Evolutionary conservation across 164 flowering plant genomes (phyloP), one percentile per base, ranked within the genome.

Genomic region (Annona cherimola): DNA sequence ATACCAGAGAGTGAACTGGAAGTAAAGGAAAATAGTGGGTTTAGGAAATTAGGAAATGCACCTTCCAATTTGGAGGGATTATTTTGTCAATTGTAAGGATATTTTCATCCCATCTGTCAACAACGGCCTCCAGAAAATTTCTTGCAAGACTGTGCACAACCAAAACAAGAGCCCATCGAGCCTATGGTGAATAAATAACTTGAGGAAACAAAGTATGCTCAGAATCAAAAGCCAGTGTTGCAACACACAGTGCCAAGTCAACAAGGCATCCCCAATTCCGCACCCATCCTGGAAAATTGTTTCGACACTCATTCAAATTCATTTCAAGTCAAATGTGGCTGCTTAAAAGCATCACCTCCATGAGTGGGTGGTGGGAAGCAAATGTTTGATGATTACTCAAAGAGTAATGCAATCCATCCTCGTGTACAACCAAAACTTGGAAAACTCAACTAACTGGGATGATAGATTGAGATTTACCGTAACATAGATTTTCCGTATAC

Each of bases 1-100:
- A 16, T 50, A 50, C 9, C 18, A 50, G 57, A 16, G 57, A 9
- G 9, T 11, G 57, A 50, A 50, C 14, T 9, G 57, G 14, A 50
- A 50, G 14, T 50, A 16, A 50, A 50, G 57, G 35, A 50, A 50
- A 62, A 18, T 62, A 26, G 35, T 62, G 9, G 20, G 35, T 12
- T 4, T 2, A 40, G 63, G 35, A 59, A 63, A 3, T 6, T 14
- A 42, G 50, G 61, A 44, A 67, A 18, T 76, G 71, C 39, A 92
- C 96, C 96, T 90, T 93, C 96, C 96, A 93, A 75, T 75, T 82
- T 59, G 78, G 69, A 62, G 98, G 96, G 40, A 81, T 86, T 74
- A 91, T 78, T 80, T 85, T 85, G 71, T 89, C 87, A 44, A 93
- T 91, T 44, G 81, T 79, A 73, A 76, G 74, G 54, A 88, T 91